These are phyloP conservation scores for Mortierella hygrophila DNA, from an alignment of 192 early-diverging fungal genomes.

Conservation along the genomic window DNA sequence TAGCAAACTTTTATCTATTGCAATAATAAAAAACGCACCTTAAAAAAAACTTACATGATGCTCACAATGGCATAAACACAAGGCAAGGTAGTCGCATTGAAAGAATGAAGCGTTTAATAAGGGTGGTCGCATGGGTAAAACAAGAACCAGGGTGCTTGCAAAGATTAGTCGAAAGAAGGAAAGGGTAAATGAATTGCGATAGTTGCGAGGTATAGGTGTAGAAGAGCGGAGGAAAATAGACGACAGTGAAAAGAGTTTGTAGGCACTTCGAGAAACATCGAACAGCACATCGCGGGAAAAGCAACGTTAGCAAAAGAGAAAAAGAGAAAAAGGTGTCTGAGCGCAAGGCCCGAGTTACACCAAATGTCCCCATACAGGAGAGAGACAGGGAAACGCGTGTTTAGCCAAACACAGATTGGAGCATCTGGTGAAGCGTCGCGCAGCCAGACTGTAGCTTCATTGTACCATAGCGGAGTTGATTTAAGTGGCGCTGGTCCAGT, in stretches of 20 bases:
- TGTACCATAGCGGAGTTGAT: not conserved
- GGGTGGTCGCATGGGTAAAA: not conserved
- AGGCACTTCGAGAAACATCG: not conserved
- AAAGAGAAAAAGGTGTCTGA: not conserved
- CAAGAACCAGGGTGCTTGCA: not conserved
- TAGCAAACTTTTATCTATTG: not conserved
- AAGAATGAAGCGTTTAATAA: not conserved
- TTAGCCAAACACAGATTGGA: not conserved
- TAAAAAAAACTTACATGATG: not conserved
- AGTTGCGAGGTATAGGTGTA: too few relatives aligned
- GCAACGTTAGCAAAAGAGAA: not conserved
- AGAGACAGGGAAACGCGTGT: not conserved
- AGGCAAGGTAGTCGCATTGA: not conserved
- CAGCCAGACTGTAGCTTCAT: conserved; percentile 5
- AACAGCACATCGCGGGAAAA: not conserved
- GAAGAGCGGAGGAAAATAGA: too few relatives aligned
- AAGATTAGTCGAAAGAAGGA: too few relatives aligned
- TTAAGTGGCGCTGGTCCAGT: not conserved
- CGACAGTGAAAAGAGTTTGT: not conserved
- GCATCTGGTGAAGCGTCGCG: not conserved
- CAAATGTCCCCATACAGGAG: not conserved
- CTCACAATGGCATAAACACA: not conserved
- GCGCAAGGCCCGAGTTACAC: not conserved
- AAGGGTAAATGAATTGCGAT: too few relatives aligned
- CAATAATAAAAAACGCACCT: not conserved